Percentiles rank a stretch among this genome's conserved stretches.
These are phyloP conservation scores for Mycosphaerella sp. DNA, from an alignment of 2,329 filamentous ascomycete genomes.

Conservation along the genomic window DNA sequence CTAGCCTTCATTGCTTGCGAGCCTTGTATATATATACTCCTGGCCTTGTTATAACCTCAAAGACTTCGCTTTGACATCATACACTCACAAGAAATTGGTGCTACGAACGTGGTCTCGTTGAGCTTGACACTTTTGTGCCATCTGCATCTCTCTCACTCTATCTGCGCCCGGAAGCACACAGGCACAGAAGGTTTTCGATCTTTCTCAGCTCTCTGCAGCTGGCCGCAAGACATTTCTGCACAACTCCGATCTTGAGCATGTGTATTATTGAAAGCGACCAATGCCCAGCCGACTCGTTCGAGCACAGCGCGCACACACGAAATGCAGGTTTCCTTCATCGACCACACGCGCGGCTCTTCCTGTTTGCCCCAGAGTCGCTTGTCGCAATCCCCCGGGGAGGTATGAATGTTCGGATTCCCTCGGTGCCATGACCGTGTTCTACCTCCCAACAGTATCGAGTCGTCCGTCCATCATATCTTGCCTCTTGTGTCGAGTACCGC, in stretches of 20 bases:
- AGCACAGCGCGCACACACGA: conserved; percentile 1
- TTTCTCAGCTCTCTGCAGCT: conserved; percentile 1
- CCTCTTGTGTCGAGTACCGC: not conserved
- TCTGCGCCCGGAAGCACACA: too few species aligned
- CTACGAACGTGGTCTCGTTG: too few species aligned
- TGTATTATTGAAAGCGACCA: not conserved
- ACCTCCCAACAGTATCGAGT: not conserved
- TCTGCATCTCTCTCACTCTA: too few species aligned
- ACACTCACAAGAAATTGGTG: too few species aligned
- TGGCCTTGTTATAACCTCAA: too few species aligned
- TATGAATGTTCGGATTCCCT: not conserved
- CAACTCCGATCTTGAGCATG: not conserved
- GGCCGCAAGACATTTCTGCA: not conserved
- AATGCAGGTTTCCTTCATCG: conserved; percentile 1
- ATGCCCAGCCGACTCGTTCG: not conserved
- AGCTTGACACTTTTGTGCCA: too few species aligned
- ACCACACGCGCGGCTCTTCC: not conserved
- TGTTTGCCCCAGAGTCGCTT: not conserved
- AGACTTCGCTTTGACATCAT: too few species aligned
- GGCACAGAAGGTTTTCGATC: too few species aligned
- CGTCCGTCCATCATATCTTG: not conserved
- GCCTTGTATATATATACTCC: too few species aligned
- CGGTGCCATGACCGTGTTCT: not conserved
- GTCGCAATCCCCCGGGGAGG: too few species aligned
- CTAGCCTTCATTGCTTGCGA: too few species aligned